Evolutionary conservation across 2,329 filamentous ascomycete genomes (phyloP).

Genomic region (Lasiodiplodia gonubiensis): DNA sequence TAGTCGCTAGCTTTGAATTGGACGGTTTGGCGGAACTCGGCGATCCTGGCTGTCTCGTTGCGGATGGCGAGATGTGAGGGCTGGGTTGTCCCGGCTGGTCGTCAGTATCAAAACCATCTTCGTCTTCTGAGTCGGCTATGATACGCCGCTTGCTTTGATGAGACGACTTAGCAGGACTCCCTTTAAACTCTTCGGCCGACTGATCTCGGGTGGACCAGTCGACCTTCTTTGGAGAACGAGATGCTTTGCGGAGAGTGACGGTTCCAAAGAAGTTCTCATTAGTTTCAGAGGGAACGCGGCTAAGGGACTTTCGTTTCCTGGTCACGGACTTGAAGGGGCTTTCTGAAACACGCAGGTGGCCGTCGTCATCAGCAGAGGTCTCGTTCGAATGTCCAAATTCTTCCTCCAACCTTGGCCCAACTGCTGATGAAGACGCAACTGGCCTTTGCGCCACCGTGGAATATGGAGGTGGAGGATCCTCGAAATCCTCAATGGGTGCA

Average conservation of each 20-base stretch:
- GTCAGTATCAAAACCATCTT: constrained; percentile 16
- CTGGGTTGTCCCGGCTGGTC: background rate
- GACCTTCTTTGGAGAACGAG: constrained; percentile 22
- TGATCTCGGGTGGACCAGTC: background rate
- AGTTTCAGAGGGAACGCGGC: constrained; percentile 26
- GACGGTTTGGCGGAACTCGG: background rate
- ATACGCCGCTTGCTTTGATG: constrained; percentile 18
- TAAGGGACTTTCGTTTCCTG: constrained; percentile 30
- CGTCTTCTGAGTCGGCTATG: constrained; percentile 25
- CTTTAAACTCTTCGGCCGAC: background rate
- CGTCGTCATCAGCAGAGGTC: constrained; percentile 9
- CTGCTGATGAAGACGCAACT: background rate
- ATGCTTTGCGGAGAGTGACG: constrained; percentile 22
- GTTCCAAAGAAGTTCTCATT: background rate
- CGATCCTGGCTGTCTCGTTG: background rate
- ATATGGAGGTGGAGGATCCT: constrained; percentile 48
- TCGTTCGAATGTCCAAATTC: background rate
- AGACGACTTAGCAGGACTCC: constrained; percentile 9
- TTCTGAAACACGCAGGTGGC: constrained; percentile 1
- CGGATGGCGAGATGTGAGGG: background rate
- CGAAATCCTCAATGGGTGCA: constrained; percentile 19
- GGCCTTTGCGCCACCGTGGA: constrained; percentile 48
- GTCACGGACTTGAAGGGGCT: constrained; percentile 10
- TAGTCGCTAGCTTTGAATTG: background rate
- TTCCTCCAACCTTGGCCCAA: background rate